phyloP scores from a whole-genome alignment of 306 rosid genomes.

The Lathyrus tuberosus region DNA sequence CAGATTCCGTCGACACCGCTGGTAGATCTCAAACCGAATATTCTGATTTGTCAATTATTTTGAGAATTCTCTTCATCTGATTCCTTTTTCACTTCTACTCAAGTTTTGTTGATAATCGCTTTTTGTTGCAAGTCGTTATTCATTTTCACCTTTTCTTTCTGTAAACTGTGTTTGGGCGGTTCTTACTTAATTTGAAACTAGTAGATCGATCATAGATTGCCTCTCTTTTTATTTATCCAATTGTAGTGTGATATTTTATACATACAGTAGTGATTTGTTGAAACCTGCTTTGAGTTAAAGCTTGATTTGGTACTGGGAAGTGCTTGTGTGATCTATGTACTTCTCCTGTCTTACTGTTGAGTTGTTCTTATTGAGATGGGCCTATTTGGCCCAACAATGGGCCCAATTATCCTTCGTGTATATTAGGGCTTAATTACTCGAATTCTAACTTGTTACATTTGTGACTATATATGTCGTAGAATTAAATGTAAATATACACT shows the following conservation, averaged over 20 bases:
- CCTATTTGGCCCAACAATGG: slow-evolving; percentile 38
- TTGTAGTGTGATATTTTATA: no score
- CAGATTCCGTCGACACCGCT: not conserved
- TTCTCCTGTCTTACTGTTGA: not conserved
- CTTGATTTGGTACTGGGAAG: no score
- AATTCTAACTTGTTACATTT: not conserved
- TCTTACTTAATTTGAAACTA: no score
- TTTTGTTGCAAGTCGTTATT: no score
- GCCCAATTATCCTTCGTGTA: slow-evolving; percentile 37
- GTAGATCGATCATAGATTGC: no score
- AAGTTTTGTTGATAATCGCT: no score
- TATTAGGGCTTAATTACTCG: slow-evolving; percentile 3
- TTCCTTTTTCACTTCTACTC: no score
- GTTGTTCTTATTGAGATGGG: slow-evolving; percentile 31
- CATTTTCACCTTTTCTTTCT: no score
- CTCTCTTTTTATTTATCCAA: no score
- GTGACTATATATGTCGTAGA: not conserved
- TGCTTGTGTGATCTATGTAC: not conserved
- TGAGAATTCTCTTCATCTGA: not conserved
- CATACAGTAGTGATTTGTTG: no score
- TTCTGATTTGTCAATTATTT: not conserved
- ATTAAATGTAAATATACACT: not conserved
- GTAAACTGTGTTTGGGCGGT: no score
- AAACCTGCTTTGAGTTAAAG: no score
- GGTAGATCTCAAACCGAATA: slow-evolving; percentile 47